A percentile compares a stretch with the other conserved stretches of the same genome.
phyloP scores from a whole-genome alignment of 2,329 filamentous ascomycete species.

The Colletotrichum sp. region DNA sequence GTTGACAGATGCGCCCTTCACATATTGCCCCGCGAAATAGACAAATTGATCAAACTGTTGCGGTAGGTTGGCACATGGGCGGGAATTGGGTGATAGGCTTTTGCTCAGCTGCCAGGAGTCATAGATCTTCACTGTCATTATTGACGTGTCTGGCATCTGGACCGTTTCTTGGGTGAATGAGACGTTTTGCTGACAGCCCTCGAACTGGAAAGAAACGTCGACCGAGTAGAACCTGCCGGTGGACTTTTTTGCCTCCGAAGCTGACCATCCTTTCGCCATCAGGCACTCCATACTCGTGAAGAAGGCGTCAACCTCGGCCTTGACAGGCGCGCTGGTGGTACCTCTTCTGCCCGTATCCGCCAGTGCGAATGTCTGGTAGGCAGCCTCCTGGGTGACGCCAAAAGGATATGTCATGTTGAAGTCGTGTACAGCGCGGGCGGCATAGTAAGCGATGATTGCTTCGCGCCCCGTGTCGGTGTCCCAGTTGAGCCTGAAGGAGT shows the following conservation, averaged over 20 bases:
- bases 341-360: not conserved
- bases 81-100: not conserved
- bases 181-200: not conserved
- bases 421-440: not conserved
- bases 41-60: not conserved
- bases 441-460: not conserved
- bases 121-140: not conserved
- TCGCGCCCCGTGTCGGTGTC: not conserved
- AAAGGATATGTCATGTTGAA: slow-evolving; percentile 7
- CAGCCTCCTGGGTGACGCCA: not conserved
- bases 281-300: not conserved
- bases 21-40: not conserved
- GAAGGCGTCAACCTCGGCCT: not conserved
- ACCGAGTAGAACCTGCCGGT: not conserved
- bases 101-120: not conserved
- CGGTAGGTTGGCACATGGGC: not conserved
- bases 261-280: not conserved
- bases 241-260: not conserved
- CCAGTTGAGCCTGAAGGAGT: not conserved
- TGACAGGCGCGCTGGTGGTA: not conserved
- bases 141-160: not conserved
- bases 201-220: not conserved
- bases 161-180: not conserved
- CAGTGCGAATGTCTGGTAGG: slow-evolving; percentile 3
- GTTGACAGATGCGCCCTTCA: not conserved